Conservation (phyloP, 306 rosid genomes). For the Ormosia semicastrata region DNA sequence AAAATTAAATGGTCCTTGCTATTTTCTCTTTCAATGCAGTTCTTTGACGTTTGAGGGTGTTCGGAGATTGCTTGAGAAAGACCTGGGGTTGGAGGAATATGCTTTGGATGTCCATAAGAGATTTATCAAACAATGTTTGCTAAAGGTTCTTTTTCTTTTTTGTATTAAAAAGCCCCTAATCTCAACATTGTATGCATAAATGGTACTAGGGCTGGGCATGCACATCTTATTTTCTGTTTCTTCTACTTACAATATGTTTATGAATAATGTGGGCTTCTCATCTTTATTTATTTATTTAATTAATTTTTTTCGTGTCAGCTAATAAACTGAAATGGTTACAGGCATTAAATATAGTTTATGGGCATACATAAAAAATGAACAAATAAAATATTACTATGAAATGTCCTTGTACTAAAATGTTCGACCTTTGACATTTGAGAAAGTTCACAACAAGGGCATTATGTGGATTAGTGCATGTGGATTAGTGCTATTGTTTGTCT, state of each 20-base stretch:
- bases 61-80: conserved; percentile 90
- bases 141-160: conserved; percentile 54
- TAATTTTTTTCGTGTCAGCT: not conserved
- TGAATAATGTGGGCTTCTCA: not conserved
- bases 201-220: not conserved
- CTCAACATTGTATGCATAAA: not conserved
- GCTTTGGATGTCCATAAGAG: conserved; percentile 84
- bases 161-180: not conserved
- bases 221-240: not conserved
- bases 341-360: not conserved
- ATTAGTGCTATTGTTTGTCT: not conserved
- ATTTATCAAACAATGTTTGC: conserved; percentile 72
- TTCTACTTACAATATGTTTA: not conserved
- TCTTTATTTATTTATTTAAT: too few species aligned
- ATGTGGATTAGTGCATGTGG: not conserved
- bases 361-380: not conserved
- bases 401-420: not conserved
- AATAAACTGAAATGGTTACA: not conserved
- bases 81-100: conserved; percentile 59
- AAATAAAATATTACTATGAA: not conserved
- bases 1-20: not conserved
- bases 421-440: not conserved
- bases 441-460: not conserved
- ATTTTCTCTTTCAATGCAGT: conserved; percentile 50
- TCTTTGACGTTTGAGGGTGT: conserved; percentile 91